Base-by-base conservation (phyloP, 2,329 filamentous ascomycete genomes). In the Paecilomyces variotii region DNA sequence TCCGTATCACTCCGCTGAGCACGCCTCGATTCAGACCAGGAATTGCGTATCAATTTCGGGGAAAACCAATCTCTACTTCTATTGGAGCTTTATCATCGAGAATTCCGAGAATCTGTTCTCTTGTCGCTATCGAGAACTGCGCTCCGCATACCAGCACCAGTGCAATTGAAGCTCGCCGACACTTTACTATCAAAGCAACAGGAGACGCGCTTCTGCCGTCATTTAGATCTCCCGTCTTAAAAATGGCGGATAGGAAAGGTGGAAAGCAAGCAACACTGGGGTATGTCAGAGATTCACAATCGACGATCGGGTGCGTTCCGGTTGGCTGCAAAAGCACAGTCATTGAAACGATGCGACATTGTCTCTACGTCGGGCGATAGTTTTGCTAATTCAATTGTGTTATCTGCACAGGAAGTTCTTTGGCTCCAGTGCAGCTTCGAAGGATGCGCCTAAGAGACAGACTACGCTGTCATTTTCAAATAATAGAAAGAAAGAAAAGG, bases 241-340 rank as follows among this genome's bases (percentile, higher is more conserved):
- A 30, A 11, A 72, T 72, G 70, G 62, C 67, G 12, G 67, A 69
- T 14, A 67, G 69, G 34, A 67, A 65, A 60, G 65, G 62, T 57
- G 67, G 65, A 55, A 91, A 90, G 72, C 91, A 96, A 78, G 86
- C 89, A 68, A 96, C 89, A 61, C 78, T 96, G 74, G 90, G 90
- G 91, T 96, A 94, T 78, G 91, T 93, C 62, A 87, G 84, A 76
- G 78, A 86, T 68, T 81, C 82, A 63, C 89, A 93, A 79, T 84
- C 82, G 70, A 90, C 87, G 66, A 78, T 93, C 74, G 84, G 87
- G 89, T 91, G 84, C 74, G 79, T 74, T 60, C 57, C 62, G 45
- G 61, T 50, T 59, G 54, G 60, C 59, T 50, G n/a, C 35, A 61
- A 50, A 57, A 26, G 12, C 53, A 51, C 53, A 54, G 52, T 56